A percentile compares a stretch with the other conserved stretches of the same genome.
These are phyloP conservation scores for Verticillium albo-atrum DNA, from an alignment of 2,329 filamentous ascomycete genomes.

Conservation along the genomic window DNA sequence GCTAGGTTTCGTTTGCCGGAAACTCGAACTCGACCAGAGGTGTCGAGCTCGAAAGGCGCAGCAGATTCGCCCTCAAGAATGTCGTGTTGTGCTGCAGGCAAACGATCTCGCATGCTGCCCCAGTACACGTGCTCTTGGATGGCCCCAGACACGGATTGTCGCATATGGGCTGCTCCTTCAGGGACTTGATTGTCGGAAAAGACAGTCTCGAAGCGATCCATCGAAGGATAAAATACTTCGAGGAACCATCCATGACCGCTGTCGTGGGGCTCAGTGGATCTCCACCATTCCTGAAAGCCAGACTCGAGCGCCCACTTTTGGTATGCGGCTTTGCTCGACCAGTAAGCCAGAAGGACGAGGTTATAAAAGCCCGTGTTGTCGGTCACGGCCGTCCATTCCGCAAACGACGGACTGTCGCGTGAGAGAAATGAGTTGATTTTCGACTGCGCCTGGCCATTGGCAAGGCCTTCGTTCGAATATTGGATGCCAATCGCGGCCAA, in stretches of 20 bases:
- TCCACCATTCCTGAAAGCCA: slow-evolving; percentile 34
- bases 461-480: neutral
- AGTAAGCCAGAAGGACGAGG: slow-evolving; percentile 30
- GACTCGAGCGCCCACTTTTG: slow-evolving; percentile 24
- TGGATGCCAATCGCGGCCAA: slow-evolving; percentile 13
- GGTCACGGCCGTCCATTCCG: slow-evolving; percentile 11
- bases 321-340: slow-evolving; percentile 22
- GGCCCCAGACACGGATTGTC: slow-evolving; percentile 27
- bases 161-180: slow-evolving; percentile 36
- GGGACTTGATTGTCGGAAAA: slow-evolving; percentile 17
- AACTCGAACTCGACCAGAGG: slow-evolving; percentile 21
- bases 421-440: slow-evolving; percentile 8
- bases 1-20: slow-evolving; percentile 32
- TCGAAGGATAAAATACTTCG: slow-evolving; percentile 33
- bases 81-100: slow-evolving; percentile 32
- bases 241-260: slow-evolving; percentile 32
- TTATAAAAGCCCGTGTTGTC: slow-evolving; percentile 11
- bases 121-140: slow-evolving; percentile 41
- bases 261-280: slow-evolving; percentile 17
- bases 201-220: slow-evolving; percentile 38
- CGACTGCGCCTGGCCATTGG: slow-evolving; percentile 3
- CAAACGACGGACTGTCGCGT: slow-evolving; percentile 3
- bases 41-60: neutral
- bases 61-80: slow-evolving; percentile 19
- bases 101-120: slow-evolving; percentile 40